Conservation (phyloP, 306 rosid species). For the Vicia villosa region DNA sequence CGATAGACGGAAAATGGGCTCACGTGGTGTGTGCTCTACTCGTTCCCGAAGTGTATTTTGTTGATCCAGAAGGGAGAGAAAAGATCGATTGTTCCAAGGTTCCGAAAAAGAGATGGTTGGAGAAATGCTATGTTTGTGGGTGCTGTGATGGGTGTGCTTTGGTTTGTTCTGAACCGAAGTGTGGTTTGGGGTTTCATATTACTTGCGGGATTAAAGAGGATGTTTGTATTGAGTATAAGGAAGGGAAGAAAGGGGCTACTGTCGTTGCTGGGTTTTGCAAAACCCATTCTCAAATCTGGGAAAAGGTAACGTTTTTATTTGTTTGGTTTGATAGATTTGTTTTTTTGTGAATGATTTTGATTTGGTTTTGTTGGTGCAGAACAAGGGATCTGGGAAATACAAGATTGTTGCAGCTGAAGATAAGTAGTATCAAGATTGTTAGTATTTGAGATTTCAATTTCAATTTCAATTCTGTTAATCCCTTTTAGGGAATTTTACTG, state of each 20-base stretch:
- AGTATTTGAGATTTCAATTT: not conserved
- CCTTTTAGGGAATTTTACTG: not conserved
- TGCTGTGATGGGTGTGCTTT: conserved; percentile 55
- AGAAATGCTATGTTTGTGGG: conserved; percentile 62
- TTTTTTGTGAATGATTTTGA: not conserved
- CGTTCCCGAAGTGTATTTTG: conserved; percentile 82
- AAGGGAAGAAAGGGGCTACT: conserved; percentile 62
- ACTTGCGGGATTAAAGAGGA: conserved; percentile 73
- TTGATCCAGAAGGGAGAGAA: conserved; percentile 75
- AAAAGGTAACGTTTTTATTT: conserved; percentile 49
- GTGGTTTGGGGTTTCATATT: conserved; percentile 68
- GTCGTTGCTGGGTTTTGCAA: conserved; percentile 87
- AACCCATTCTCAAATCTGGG: conserved; percentile 65
- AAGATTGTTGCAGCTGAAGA: conserved; percentile 76
- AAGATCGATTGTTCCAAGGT: conserved; percentile 74
- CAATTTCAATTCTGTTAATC: not conserved
- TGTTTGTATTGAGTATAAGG: conserved; percentile 65
- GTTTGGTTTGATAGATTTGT: not conserved
- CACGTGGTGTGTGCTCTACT: conserved; percentile 72
- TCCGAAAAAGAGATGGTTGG: conserved; percentile 61
- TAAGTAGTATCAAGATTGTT: conserved; percentile 2
- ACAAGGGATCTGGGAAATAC: conserved; percentile 84
- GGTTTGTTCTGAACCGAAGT: conserved; percentile 70
- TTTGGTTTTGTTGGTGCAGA: conserved; percentile 53
- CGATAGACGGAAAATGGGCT: conserved; percentile 59